phyloP scores from a whole-genome alignment of 2,329 filamentous ascomycete species.

The Juglanconis juglandina region DNA sequence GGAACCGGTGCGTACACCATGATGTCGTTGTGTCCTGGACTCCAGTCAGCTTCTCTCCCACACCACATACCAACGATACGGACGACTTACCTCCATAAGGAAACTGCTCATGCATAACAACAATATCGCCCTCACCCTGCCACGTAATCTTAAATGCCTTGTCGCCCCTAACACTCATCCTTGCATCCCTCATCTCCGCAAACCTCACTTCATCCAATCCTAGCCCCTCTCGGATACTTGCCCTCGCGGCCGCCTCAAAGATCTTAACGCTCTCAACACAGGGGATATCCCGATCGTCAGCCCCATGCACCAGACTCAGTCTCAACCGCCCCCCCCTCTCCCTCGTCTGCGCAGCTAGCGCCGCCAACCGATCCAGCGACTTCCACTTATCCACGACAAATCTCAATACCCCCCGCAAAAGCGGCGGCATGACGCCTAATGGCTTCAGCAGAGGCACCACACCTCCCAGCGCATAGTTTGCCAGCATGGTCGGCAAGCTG shows the following conservation, averaged over 20 bases:
- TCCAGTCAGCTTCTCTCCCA: background rate
- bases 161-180: slow-evolving; percentile 40
- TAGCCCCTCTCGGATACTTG: slow-evolving; percentile 38
- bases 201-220: slow-evolving; percentile 36
- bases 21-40: slow-evolving; percentile 65
- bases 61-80: background rate
- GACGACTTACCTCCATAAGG: slow-evolving; percentile 49
- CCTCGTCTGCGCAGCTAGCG: slow-evolving; percentile 49
- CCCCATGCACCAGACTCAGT: slow-evolving; percentile 73
- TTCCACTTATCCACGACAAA: slow-evolving; percentile 80
- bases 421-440: slow-evolving; percentile 61
- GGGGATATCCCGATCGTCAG: slow-evolving; percentile 78
- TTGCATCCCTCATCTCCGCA: slow-evolving; percentile 37
- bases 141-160: slow-evolving; percentile 48
- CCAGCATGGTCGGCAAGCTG: slow-evolving; percentile 67
- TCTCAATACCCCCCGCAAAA: slow-evolving; percentile 58
- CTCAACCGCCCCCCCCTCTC: slow-evolving; percentile 46
- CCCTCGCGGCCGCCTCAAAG: slow-evolving; percentile 57
- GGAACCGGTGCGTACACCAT: slow-evolving; percentile 62
- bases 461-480: slow-evolving; percentile 76
- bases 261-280: slow-evolving; percentile 65
- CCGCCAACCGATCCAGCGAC: slow-evolving; percentile 63
- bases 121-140: slow-evolving; percentile 40
- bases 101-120: slow-evolving; percentile 53
- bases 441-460: slow-evolving; percentile 76